These are phyloP conservation scores for Aspergillus candidus DNA, from an alignment of 2,329 filamentous ascomycete genomes.

Conservation along the genomic window DNA sequence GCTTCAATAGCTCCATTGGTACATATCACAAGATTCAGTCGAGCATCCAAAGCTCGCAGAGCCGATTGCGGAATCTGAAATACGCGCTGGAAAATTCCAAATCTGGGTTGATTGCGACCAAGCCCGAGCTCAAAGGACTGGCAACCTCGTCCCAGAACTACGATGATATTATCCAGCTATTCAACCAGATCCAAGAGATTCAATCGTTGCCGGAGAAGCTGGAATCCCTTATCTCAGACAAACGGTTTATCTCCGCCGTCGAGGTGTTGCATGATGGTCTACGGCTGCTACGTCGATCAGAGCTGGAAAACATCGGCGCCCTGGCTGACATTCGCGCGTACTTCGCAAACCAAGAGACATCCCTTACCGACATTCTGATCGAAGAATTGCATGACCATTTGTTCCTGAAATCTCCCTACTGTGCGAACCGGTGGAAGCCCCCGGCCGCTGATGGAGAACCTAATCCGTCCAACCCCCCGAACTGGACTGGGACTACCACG, in stretches of 20 bases:
- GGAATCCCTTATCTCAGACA: constrained; percentile 92
- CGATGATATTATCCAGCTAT: constrained; percentile 76
- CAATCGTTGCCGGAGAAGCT: constrained; percentile 85
- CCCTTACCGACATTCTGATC: constrained; percentile 88
- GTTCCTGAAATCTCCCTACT: constrained; percentile 96
- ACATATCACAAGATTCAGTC: constrained; percentile 98
- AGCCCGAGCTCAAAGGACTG: constrained; percentile 85
- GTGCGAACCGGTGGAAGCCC: constrained; percentile 88
- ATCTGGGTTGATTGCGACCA: constrained; percentile 71
- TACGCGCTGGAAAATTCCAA: constrained; percentile 78
- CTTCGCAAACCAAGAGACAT: constrained; percentile 85
- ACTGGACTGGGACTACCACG: constrained; percentile 29
- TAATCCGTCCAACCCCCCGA: constrained; percentile 18
- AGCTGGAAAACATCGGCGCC: constrained; percentile 86
- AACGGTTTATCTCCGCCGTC: constrained; percentile 86
- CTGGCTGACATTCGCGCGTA: constrained; percentile 80
- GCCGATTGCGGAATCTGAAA: constrained; percentile 73
- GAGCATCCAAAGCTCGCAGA: constrained; percentile 84
- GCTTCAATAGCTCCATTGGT: constrained; percentile 97
- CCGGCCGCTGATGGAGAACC: constrained; percentile 43
- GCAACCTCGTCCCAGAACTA: constrained; percentile 84
- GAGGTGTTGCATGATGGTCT: constrained; percentile 85
- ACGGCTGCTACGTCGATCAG: constrained; percentile 74
- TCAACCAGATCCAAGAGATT: constrained; percentile 80
- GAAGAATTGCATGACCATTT: constrained; percentile 96